Evolutionary conservation across 169 alveolate genomes (phyloP), one percentile per base, ranked within the genome.

Genomic region (Fabrea salina): DNA sequence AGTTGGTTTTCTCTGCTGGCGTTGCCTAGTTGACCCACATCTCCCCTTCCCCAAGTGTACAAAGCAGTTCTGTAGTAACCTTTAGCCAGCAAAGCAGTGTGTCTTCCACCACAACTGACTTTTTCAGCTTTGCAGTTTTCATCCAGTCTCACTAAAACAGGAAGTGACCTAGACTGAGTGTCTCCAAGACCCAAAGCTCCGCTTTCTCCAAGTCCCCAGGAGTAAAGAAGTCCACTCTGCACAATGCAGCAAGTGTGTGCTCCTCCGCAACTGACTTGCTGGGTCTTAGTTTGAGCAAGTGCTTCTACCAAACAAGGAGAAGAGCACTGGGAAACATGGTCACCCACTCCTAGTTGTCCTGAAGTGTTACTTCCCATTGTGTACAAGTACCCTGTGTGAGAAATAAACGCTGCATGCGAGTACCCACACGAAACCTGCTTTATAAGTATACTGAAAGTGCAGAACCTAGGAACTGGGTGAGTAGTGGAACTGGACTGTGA

Each of bases 141-240:
- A 19, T 16, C 19, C n/a, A 66, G 32, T 13, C 7, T 32, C 11
- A 32, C 59, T 19, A 5, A 4, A 22, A 16, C 43, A 1, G 94
- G 94, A 30, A 43, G 27, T 27, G 32, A 57, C 4, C 43, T 3
- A 3, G 43, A 16, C 57, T 61, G 58, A 2, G 74, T 8, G 11
- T 39, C 43, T 4, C 85, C 84, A 16, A 61, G 30, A 5, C 94
- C 94, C 32, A 88, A 64, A n/a, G 89, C 85, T n/a, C 94, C 94
- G 61, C 47, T 58, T 32, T 70, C 77, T 0, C 90, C 90, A n/a
- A 43, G 41, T 39, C 94, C 94, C 90, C 94, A 89, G 2, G 84
- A 25, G 56, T 61, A 61, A 11, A 61, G 67, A 16, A 25, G 25
- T 19, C 79, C 79, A 25, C 37, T 44, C 27, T 22, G 30, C 2